phyloP scores from a whole-genome alignment of 139 green algal species.

The Zygnema cylindricum region DNA sequence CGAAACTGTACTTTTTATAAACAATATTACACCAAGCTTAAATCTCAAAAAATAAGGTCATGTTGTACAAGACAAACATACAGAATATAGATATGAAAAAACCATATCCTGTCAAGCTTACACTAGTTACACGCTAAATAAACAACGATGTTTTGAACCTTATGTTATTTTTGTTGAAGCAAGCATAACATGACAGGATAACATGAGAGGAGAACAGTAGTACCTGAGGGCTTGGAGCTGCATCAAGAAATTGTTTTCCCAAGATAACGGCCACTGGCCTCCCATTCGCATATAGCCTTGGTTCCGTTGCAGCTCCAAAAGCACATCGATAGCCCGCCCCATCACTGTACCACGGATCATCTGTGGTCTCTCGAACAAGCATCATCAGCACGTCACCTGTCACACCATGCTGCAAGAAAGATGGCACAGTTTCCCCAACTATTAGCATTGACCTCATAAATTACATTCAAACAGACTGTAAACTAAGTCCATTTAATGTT shows the following conservation, averaged over 20 bases:
- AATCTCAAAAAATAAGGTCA: neutral
- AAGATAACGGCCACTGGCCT: conserved; percentile 20
- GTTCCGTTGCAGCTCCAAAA: conserved; percentile 12
- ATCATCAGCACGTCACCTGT: conserved; percentile 35
- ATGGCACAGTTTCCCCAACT: no score
- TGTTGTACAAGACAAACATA: conserved; percentile 8
- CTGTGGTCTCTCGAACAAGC: conserved; percentile 20
- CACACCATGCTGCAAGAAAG: neutral
- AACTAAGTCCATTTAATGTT: no score
- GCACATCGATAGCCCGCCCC: neutral
- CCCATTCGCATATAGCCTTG: conserved; percentile 24
- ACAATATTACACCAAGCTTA: no score
- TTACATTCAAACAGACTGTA: no score
- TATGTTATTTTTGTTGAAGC: no score
- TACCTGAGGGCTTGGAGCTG: conserved; percentile 3
- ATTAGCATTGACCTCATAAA: no score
- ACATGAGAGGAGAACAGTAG: no score
- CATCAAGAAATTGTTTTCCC: neutral
- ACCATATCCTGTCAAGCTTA: no score
- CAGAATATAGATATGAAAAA: neutral
- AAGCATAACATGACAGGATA: no score
- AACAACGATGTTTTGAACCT: no score
- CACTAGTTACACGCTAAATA: no score
- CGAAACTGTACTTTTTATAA: no score
- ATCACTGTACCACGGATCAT: conserved; percentile 31